phyloP scores from a whole-genome alignment of 78 protist species.

The slime mould (Dictyostelium discoideum) region DNA sequence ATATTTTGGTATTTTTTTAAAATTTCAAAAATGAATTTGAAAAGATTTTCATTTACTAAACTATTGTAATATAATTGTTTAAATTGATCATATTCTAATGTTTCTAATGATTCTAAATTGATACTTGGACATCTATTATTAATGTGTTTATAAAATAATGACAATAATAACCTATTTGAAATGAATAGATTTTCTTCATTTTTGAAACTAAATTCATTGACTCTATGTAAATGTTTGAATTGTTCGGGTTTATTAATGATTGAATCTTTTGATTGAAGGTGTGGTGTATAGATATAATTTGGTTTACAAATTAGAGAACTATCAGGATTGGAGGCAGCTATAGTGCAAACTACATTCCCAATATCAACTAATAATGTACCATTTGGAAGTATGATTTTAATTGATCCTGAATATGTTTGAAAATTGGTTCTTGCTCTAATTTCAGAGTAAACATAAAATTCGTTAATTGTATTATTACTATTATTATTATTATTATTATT shows the following conservation, averaged over 20 bases:
- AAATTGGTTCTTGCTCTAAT: background rate
- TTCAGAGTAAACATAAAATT: background rate
- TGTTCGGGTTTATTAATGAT: background rate
- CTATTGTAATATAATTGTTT: background rate
- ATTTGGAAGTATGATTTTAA: background rate
- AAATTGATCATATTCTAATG: background rate
- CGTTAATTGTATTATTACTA: background rate
- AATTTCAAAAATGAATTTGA: constrained; percentile 1
- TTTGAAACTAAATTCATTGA: background rate
- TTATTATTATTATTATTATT: no score
- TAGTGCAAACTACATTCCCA: background rate
- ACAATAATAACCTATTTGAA: background rate
- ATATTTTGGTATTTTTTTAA: background rate
- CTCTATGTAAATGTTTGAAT: background rate
- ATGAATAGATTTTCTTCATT: background rate
- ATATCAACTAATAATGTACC: background rate
- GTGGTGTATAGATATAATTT: background rate
- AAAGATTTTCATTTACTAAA: background rate
- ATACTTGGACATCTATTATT: background rate
- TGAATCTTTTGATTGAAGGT: constrained; percentile 8
- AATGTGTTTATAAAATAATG: background rate
- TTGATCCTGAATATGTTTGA: background rate
- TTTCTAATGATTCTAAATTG: background rate
- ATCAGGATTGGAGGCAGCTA: background rate
- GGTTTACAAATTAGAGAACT: background rate